Evolutionary conservation across 164 flowering plant genomes (phyloP).

Genomic region (Houttuynia cordata): DNA sequence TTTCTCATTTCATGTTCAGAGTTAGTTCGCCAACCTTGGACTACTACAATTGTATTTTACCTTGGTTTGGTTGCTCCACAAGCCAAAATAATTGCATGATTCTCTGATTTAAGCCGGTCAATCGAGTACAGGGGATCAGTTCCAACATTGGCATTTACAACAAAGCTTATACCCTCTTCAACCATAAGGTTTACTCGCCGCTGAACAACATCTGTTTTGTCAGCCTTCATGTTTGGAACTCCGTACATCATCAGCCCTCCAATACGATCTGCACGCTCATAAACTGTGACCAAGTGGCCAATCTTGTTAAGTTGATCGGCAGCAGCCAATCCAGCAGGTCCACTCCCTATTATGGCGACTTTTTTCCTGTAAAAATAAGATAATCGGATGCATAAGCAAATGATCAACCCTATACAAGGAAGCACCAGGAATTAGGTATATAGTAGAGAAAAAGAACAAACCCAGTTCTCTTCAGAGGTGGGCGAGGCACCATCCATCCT

Average conservation of each 20-base stretch:
- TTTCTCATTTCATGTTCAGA: too few species aligned
- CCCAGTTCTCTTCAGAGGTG: conserved; percentile 85
- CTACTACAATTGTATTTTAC: conserved; percentile 17
- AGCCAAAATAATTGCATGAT: conserved; percentile 79
- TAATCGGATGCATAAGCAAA: background rate
- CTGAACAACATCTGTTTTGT: conserved; percentile 77
- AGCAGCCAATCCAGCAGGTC: conserved; percentile 97
- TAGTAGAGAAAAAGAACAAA: conserved; percentile 19
- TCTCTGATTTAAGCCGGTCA: conserved; percentile 56
- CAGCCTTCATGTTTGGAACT: conserved; percentile 98
- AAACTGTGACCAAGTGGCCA: conserved; percentile 90
- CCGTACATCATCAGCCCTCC: conserved; percentile 99
- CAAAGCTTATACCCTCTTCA: conserved; percentile 79
- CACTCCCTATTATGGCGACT: conserved; percentile 92
- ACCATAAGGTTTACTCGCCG: conserved; percentile 90
- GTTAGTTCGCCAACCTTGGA: too few species aligned
- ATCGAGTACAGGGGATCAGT: conserved; percentile 62
- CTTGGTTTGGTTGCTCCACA: conserved; percentile 96
- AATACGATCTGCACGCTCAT: conserved; percentile 91
- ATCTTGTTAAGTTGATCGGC: conserved; percentile 90
- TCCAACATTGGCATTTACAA: conserved; percentile 89
- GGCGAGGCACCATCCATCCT: conserved; percentile 99
- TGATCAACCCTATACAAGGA: background rate
- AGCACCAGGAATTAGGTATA: background rate
- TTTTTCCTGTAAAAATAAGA: conserved; percentile 42